Conservation (phyloP, 1,139 yeast species). For the Hemisphaericaspora xylofermentans region DNA sequence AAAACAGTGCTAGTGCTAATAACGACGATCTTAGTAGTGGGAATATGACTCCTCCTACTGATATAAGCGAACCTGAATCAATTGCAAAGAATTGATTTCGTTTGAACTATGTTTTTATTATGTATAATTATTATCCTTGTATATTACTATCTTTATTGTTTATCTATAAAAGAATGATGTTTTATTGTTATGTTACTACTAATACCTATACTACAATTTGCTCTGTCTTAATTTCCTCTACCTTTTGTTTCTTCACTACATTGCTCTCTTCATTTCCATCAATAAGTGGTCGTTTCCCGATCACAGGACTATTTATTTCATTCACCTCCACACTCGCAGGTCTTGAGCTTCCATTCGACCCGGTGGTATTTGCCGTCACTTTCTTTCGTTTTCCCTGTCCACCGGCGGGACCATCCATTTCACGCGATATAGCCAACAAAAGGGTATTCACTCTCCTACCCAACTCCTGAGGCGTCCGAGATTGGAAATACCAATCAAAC, state of each 20-base stretch:
- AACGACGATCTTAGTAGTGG: neutral
- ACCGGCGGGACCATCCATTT: slow-evolving; percentile 62
- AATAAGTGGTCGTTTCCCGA: neutral
- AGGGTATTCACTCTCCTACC: slow-evolving; percentile 81
- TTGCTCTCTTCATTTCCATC: neutral
- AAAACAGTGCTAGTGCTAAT: neutral
- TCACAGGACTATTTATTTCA: neutral
- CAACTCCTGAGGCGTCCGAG: slow-evolving; percentile 82
- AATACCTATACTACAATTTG: neutral
- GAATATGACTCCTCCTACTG: slow-evolving; percentile 9
- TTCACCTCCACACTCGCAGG: slow-evolving; percentile 30
- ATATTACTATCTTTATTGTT: neutral
- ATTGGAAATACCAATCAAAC: slow-evolving; percentile 86
- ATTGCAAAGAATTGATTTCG: neutral
- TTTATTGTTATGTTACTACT: no score
- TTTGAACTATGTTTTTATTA: neutral
- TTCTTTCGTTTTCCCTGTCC: neutral
- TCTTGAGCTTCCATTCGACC: slow-evolving; percentile 31
- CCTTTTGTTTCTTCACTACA: neutral
- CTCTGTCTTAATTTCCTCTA: neutral
- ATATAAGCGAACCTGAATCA: slow-evolving; percentile 4
- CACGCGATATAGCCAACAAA: slow-evolving; percentile 74
- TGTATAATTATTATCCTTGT: neutral
- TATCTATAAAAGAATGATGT: no score
- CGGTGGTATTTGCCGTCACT: slow-evolving; percentile 10